phyloP scores from a whole-genome alignment of 495 filamentous ascomycete genomes.

The Penicillium egyptiacum region DNA sequence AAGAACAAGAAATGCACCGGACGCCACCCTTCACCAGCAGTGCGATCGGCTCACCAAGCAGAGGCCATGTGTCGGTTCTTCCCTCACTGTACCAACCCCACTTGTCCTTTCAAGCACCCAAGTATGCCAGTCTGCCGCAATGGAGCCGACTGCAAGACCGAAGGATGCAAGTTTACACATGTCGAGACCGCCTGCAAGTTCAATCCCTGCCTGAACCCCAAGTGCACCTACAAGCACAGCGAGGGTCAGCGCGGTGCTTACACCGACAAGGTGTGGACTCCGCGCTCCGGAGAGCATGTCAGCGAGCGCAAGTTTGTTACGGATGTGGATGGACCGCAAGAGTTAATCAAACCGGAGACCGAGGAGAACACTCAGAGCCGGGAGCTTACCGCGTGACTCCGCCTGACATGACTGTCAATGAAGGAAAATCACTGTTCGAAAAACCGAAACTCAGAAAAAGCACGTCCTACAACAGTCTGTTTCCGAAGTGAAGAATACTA shows the following conservation, averaged over 20 bases:
- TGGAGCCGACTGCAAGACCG: slow-evolving; percentile 81
- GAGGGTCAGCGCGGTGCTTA: slow-evolving; percentile 83
- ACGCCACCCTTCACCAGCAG: slow-evolving; percentile 88
- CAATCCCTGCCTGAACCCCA: slow-evolving; percentile 82
- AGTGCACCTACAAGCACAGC: slow-evolving; percentile 84
- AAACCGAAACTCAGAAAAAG: slow-evolving; percentile 2
- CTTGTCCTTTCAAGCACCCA: slow-evolving; percentile 85
- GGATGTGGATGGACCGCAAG: slow-evolving; percentile 65
- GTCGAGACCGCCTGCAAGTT: slow-evolving; percentile 80
- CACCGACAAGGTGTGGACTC: slow-evolving; percentile 88
- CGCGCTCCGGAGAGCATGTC: slow-evolving; percentile 63
- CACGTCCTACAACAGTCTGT: neutral
- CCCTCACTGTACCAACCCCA: slow-evolving; percentile 85
- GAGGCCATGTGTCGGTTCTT: slow-evolving; percentile 92
- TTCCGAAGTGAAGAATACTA: slow-evolving; percentile 23
- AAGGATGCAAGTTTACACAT: slow-evolving; percentile 90
- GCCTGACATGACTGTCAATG: slow-evolving; percentile 19
- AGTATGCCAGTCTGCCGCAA: slow-evolving; percentile 83
- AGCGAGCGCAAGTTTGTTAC: slow-evolving; percentile 91
- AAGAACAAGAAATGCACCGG: slow-evolving; percentile 92
- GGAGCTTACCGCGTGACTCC: slow-evolving; percentile 42
- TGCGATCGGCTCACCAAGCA: slow-evolving; percentile 69
- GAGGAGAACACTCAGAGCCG: slow-evolving; percentile 33
- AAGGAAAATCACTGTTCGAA: neutral
- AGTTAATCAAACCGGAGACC: slow-evolving; percentile 73